Evolutionary conservation across 2,329 filamentous ascomycete genomes (phyloP).

Genomic region (Metarhizium album): DNA sequence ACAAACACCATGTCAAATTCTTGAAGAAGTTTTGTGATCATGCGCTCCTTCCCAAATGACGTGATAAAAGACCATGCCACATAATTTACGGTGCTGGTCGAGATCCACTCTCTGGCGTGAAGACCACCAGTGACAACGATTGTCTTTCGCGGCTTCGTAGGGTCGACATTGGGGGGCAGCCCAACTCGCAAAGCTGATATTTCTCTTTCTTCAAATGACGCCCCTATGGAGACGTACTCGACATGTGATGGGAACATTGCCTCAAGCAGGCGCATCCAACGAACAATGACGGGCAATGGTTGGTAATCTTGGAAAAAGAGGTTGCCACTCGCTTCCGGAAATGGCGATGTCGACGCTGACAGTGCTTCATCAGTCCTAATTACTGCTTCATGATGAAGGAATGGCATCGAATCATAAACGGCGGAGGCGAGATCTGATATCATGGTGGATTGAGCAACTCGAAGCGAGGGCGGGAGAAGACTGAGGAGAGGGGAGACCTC

Average conservation of each 20-base stretch:
- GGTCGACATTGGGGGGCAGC: conserved; percentile 32
- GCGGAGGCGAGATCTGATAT: conserved; percentile 72
- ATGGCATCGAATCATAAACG: conserved; percentile 46
- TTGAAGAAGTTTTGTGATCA: conserved; percentile 67
- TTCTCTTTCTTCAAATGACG: conserved; percentile 76
- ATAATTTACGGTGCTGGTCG: conserved; percentile 82
- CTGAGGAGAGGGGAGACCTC: conserved; percentile 69
- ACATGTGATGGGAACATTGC: conserved; percentile 84
- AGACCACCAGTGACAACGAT: conserved; percentile 74
- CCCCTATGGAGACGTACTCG: conserved; percentile 63
- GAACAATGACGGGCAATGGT: conserved; percentile 67
- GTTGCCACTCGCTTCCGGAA: conserved; percentile 42
- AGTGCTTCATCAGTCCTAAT: conserved; percentile 15
- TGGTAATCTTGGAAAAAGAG: conserved; percentile 93
- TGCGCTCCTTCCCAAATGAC: conserved; percentile 60
- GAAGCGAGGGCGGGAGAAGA: conserved; percentile 65
- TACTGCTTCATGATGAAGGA: conserved; percentile 9
- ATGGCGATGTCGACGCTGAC: conserved; percentile 18
- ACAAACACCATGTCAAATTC: conserved; percentile 82
- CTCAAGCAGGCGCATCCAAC: conserved; percentile 83
- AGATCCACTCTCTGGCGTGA: conserved; percentile 97
- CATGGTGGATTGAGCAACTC: conserved; percentile 59
- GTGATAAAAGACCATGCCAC: conserved; percentile 82
- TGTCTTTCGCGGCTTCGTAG: conserved; percentile 51
- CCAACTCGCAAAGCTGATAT: conserved; percentile 76